A percentile compares a stretch with the other conserved stretches of the same genome.
Evolutionary conservation across 352 stramenopile species (phyloP).

Genomic region (Globisporangium acanthophoron): DNA sequence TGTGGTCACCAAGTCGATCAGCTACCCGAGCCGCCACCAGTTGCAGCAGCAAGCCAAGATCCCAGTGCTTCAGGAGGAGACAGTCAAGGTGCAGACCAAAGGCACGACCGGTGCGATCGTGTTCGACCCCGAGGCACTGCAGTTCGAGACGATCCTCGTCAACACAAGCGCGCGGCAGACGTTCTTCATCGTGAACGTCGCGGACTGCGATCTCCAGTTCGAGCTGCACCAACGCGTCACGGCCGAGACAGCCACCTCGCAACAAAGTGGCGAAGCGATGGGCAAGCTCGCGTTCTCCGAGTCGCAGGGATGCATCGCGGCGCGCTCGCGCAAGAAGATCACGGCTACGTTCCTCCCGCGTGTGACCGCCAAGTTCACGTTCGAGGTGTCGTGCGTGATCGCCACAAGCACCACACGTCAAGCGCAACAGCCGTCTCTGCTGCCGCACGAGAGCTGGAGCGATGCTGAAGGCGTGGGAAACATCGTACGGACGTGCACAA

Average conservation of each 20-base stretch:
- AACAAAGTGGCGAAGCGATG: neutral
- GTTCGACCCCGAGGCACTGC: constrained; percentile 62
- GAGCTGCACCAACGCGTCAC: constrained; percentile 35
- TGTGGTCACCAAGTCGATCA: constrained; percentile 68
- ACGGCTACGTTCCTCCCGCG: constrained; percentile 69
- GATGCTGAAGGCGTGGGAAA: neutral
- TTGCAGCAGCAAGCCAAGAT: constrained; percentile 15
- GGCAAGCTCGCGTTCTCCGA: constrained; percentile 55
- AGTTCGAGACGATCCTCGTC: constrained; percentile 84
- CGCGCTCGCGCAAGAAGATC: constrained; percentile 73
- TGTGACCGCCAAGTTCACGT: constrained; percentile 61
- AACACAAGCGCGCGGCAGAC: constrained; percentile 65
- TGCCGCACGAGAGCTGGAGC: constrained; percentile 20
- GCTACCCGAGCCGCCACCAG: constrained; percentile 27
- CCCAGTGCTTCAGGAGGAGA: constrained; percentile 54
- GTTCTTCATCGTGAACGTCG: constrained; percentile 70
- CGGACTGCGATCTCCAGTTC: constrained; percentile 73
- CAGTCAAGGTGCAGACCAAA: constrained; percentile 60
- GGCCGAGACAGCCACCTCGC: constrained; percentile 7
- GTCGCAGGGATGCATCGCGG: constrained; percentile 52
- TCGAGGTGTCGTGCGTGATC: constrained; percentile 60
- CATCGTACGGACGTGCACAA: constrained; percentile 23
- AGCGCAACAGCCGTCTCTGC: neutral
- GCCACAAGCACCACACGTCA: constrained; percentile 7
- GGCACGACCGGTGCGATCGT: constrained; percentile 67